These are phyloP conservation scores for Sporothrix variecibatus DNA, from an alignment of 2,329 filamentous ascomycete species.

Conservation along the genomic window DNA sequence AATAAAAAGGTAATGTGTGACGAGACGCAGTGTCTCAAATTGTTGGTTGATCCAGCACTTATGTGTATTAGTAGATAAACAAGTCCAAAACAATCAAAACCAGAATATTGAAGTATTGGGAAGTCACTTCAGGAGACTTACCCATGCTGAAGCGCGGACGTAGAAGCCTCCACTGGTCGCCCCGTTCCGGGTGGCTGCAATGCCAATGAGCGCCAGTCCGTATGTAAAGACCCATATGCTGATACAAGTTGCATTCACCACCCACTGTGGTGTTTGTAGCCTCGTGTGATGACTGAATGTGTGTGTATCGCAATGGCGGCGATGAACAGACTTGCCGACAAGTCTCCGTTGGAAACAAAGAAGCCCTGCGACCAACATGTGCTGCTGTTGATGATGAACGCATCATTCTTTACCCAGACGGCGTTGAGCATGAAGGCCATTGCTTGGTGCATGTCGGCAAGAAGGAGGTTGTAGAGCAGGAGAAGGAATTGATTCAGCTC, in stretches of 20 bases:
- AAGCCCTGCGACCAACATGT: slow-evolving; percentile 59
- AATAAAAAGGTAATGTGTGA: slow-evolving; percentile 65
- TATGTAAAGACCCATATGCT: slow-evolving; percentile 54
- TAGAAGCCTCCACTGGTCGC: slow-evolving; percentile 44
- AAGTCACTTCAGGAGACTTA: slow-evolving; percentile 33
- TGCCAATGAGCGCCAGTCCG: slow-evolving; percentile 47
- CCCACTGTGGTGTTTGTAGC: slow-evolving; percentile 46
- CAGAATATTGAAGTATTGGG: not conserved
- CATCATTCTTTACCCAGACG: slow-evolving; percentile 51
- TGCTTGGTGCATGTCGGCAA: slow-evolving; percentile 61
- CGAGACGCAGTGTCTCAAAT: slow-evolving; percentile 55
- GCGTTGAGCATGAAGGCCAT: slow-evolving; percentile 57
- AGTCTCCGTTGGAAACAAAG: slow-evolving; percentile 59
- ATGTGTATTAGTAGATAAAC: not conserved
- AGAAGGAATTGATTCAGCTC: slow-evolving; percentile 58
- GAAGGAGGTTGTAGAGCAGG: slow-evolving; percentile 60
- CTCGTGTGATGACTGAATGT: slow-evolving; percentile 54
- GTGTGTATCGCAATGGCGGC: slow-evolving; percentile 60
- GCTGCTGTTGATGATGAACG: slow-evolving; percentile 49
- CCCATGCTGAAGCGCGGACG: slow-evolving; percentile 57
- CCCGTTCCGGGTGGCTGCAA: slow-evolving; percentile 35
- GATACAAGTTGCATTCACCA: slow-evolving; percentile 47
- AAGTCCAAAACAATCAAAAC: not conserved
- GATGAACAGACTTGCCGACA: slow-evolving; percentile 60
- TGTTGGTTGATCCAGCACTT: slow-evolving; percentile 63